Conservation (phyloP, 2,329 filamentous ascomycete species). For the Trichoderma harzianum region DNA sequence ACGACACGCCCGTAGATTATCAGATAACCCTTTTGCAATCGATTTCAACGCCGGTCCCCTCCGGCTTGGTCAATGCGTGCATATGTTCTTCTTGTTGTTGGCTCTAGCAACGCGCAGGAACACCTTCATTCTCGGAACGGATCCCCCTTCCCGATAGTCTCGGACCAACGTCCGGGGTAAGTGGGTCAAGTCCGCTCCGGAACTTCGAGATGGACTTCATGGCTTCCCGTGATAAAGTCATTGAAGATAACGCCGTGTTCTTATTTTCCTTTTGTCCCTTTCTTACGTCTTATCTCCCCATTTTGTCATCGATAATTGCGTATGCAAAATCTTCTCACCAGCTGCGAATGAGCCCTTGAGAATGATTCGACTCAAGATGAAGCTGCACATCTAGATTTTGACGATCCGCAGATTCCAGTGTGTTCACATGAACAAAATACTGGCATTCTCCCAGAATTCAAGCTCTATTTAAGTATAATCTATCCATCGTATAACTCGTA, state of each 20-base stretch:
- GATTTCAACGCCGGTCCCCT: neutral
- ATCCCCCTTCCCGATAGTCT: neutral
- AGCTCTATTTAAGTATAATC: too few species aligned
- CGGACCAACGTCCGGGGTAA: neutral
- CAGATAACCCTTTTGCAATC: neutral
- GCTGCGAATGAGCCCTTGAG: neutral
- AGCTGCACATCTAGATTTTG: neutral
- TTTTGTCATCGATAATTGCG: neutral
- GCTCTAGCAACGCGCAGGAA: neutral
- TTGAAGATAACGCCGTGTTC: fast-evolving
- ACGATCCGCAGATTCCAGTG: neutral
- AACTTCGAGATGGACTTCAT: neutral
- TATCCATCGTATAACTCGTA: neutral
- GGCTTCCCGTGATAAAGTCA: neutral
- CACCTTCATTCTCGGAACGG: neutral
- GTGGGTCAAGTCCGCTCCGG: neutral
- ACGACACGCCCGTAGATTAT: neutral
- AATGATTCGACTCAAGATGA: neutral
- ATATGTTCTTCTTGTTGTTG: neutral
- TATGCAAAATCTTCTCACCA: neutral
- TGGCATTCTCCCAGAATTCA: neutral
- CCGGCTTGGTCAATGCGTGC: neutral
- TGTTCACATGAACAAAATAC: neutral
- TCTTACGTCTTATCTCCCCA: neutral
- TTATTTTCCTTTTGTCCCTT: neutral